These are phyloP conservation scores for Verticillium isaacii DNA, from an alignment of 2,329 filamentous ascomycete species.

Conservation along the genomic window DNA sequence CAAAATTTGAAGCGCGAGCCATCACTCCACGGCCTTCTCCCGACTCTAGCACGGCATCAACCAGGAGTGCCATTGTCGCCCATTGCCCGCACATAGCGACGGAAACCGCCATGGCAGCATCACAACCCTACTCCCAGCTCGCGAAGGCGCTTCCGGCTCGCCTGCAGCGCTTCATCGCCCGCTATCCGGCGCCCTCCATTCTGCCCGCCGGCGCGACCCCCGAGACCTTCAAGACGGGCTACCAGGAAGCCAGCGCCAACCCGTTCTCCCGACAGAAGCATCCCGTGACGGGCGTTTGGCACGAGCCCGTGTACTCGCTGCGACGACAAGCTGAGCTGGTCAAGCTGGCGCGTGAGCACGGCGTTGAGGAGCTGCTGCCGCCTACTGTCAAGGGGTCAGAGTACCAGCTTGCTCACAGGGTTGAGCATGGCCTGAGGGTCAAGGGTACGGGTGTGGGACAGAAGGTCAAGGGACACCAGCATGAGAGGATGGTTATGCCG, in stretches of 20 bases:
- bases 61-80: neutral
- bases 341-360: constrained; percentile 74
- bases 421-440: constrained; percentile 76
- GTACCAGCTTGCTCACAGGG: constrained; percentile 62
- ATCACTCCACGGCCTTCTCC: neutral
- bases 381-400: constrained; percentile 71
- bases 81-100: neutral
- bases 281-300: constrained; percentile 74
- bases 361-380: constrained; percentile 77
- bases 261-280: constrained; percentile 81
- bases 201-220: constrained; percentile 38
- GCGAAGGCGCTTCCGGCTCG: constrained; percentile 71
- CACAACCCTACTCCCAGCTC: constrained; percentile 43
- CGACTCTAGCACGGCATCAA: neutral
- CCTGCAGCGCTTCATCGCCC: constrained; percentile 81
- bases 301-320: constrained; percentile 76
- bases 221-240: constrained; percentile 39
- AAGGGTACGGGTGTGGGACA: constrained; percentile 92
- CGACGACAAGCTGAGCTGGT: constrained; percentile 87
- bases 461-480: constrained; percentile 89
- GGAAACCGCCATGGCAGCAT: constrained; percentile 5
- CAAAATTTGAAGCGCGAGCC: constrained; percentile 9
- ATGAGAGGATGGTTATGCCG: constrained; percentile 80
- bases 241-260: constrained; percentile 58
- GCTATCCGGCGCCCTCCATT: constrained; percentile 72